Base-by-base conservation (phyloP, 306 rosid genomes). In the Pueraria montana region DNA sequence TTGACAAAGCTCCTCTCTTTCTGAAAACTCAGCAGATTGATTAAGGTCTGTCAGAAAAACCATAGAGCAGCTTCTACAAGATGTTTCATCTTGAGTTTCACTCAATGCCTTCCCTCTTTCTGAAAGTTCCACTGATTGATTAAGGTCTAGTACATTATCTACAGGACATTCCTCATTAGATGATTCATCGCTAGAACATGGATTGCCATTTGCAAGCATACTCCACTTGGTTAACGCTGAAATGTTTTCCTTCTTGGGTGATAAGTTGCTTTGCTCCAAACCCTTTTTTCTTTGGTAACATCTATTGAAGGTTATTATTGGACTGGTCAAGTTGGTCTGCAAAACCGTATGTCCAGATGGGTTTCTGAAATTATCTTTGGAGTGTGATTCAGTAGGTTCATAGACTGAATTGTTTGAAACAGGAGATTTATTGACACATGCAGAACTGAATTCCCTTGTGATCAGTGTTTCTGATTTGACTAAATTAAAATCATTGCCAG, bases 301-400 rank as follows among this genome's bases (percentile, higher is more conserved):
- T 67, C 85, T 87, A 77, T 65, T 76, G 87, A 90, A 90, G 74
- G 93, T 91, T 77, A 74, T 71, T 74, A 88, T 53, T 5, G 90
- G 87, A 55, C 74, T 58, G 43, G 78, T 36, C 70, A 72, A 76
- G 74, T 77, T 84, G 78, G 83, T 36, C 80, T 55, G 83, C 30
- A 4, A 23, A 72, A 63, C 74, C 52, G 40, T 68, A 55, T 36
- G 64, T 62, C 66, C 66, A 43, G 87, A 59, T 82, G 63, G 78
- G 71, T 56, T 79, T 30, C 34, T 76, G 8, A 53, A 77, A 69
- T 80, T 75, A 70, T 59, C 83, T 80, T 85, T 76, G 73, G 80
- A 52, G 58, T 77, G 77, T 52, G 72, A 83, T 71, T 59, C 78
- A 61, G 83, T 72, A 56, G 65, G 66, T 78, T 77, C 87, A 65